A percentile compares a stretch with the other conserved stretches of the same genome.
Evolutionary conservation across 352 stramenopile species (phyloP).

Genomic region (Pythium scleroteichum): DNA sequence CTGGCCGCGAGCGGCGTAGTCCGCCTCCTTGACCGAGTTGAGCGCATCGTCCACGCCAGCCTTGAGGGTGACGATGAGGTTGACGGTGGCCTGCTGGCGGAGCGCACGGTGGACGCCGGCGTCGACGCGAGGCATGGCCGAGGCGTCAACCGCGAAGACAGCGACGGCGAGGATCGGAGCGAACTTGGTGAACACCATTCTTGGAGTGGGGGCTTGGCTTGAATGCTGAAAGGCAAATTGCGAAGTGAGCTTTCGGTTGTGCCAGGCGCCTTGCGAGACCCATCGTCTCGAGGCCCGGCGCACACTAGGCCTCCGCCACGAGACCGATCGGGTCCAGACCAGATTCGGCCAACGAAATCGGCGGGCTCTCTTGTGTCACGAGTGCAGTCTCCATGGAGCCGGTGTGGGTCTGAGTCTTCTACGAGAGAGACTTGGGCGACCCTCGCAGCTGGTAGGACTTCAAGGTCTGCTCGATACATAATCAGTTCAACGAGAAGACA

Average conservation of each 20-base stretch:
- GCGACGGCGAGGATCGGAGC: constrained; percentile 21
- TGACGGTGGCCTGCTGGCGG: constrained; percentile 27
- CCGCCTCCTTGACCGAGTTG: constrained; percentile 21
- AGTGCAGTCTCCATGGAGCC: too few species aligned
- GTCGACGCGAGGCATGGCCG: constrained; percentile 26
- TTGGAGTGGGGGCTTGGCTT: constrained; percentile 9
- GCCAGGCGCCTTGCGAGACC: neutral
- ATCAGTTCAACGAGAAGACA: too few species aligned
- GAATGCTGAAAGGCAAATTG: constrained; percentile 6
- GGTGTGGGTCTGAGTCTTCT: too few species aligned
- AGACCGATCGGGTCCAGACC: too few species aligned
- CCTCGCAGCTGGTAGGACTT: too few species aligned
- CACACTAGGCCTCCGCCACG: neutral
- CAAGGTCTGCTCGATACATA: too few species aligned
- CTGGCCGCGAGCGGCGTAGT: constrained; percentile 19
- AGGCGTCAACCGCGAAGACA: constrained; percentile 11
- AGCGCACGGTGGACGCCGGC: constrained; percentile 31
- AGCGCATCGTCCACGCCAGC: constrained; percentile 10
- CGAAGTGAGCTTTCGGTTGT: constrained; percentile 1
- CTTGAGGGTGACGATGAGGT: constrained; percentile 41
- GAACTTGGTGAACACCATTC: constrained; percentile 25
- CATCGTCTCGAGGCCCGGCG: neutral
- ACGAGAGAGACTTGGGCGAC: too few species aligned
- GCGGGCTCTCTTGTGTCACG: too few species aligned
- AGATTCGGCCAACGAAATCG: too few species aligned